A percentile compares a stretch with the other conserved stretches of the same genome.
These are phyloP conservation scores for Talinum fruticosum DNA, from an alignment of 148 eudicot species.

Conservation along the genomic window DNA sequence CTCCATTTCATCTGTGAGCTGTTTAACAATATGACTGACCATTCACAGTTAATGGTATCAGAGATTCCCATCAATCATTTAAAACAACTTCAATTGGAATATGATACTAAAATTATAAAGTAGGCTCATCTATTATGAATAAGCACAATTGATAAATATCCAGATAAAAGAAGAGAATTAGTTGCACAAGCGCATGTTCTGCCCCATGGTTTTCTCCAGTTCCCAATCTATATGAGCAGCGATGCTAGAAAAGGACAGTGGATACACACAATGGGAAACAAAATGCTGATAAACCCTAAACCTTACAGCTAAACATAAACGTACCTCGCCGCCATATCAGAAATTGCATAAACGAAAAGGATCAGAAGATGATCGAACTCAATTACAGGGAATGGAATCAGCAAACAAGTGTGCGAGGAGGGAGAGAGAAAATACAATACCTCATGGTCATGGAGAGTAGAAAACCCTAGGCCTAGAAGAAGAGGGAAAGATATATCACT, in stretches of 20 bases:
- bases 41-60: no score
- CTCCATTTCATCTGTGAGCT: no score
- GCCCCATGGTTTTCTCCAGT: background rate
- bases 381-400: background rate
- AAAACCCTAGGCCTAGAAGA: constrained; percentile 27
- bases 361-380: no score
- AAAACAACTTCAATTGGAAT: no score
- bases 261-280: background rate
- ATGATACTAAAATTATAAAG: no score
- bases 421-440: constrained; percentile 18
- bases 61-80: no score
- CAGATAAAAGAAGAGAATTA: no score
- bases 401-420: background rate
- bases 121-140: no score
- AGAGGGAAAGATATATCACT: no score
- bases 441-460: constrained; percentile 22
- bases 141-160: no score
- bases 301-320: background rate
- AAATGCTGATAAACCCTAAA: constrained; percentile 15
- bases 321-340: background rate
- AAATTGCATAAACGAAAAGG: background rate
- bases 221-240: background rate
- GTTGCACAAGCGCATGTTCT: no score
- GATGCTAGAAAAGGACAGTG: background rate
- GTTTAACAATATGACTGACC: no score